Conservation (phyloP, 441 rosid species). For the Gossypium trilobum region DNA sequence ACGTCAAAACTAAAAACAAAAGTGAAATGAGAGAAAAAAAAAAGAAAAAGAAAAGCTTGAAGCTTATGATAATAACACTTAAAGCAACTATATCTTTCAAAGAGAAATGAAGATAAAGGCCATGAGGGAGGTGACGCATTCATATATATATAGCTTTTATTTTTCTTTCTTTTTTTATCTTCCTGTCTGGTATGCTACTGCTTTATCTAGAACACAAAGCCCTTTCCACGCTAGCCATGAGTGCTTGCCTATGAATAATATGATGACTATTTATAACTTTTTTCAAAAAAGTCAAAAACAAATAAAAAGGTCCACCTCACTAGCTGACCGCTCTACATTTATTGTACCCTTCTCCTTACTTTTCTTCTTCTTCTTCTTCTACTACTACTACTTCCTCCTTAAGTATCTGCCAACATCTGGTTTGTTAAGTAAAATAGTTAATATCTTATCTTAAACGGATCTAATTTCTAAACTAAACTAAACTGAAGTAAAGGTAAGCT, state of each 20-base stretch:
- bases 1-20: background rate
- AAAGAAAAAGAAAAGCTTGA: background rate
- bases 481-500: background rate
- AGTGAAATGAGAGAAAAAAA: background rate
- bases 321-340: background rate
- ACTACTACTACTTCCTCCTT: background rate
- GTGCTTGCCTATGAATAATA: background rate
- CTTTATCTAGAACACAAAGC: background rate
- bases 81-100: background rate
- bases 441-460: background rate
- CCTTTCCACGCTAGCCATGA: conserved; percentile 7
- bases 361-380: too few relatives aligned
- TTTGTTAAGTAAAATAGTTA: background rate
- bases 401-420: background rate
- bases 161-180: background rate
- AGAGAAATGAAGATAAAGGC: background rate
- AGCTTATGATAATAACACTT: background rate
- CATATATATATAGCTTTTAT: background rate
- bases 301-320: background rate
- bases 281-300: background rate
- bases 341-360: too few relatives aligned
- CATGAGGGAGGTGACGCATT: background rate
- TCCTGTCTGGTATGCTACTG: background rate
- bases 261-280: background rate
- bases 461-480: background rate